Evolutionary conservation across 2,329 filamentous ascomycete species (phyloP), one percentile per base, ranked within the genome.

Genomic region (Orbilia oligospora): DNA sequence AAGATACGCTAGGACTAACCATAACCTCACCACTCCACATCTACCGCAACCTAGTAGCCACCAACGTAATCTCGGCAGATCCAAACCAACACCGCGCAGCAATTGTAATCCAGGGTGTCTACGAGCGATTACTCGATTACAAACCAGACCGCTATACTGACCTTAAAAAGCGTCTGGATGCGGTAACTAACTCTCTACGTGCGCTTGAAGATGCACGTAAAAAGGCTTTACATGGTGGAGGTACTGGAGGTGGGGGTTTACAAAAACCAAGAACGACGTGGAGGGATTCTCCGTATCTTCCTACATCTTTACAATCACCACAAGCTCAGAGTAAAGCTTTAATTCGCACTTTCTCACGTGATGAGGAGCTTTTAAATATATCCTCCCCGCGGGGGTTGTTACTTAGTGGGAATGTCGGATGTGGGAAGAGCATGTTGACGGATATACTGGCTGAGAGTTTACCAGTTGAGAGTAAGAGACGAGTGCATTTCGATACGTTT

Each of bases 401-500:
- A 82, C 87, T 96, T 0, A 93, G 93, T 27, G 92, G 93, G 5
- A 92, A 94, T 82, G 93, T 96, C 0, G 93, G 93, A 10, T 93
- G 91, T 0, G 92, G 93, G 14, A 96, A 96, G 83, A 92, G 90
- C 4, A 94, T 96, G 91, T 87, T 96, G n/a, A 87, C 94, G 14
- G 92, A 95, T 82, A 85, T 96, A 0, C 89, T 96, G n/a, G 91
- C 92, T 14, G 91, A 93, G 65, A 91, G 91, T 64, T 85, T 96
- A 3, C 93, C 93, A 0, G 93, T 90, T 16, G 86, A 87, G 53
- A 90, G 90, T 82, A 95, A 95, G 85, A 87, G 88, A 81, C 87
- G 92, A 76, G 94, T 91, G 90, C 93, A 95, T 83, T 96, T 94
- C 84, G 93, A 93, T 83, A 93, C 91, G 0, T 96, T 96, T 82